phyloP scores from a whole-genome alignment of 176 grass and related monocot species.

The Oryza brachyantha region DNA sequence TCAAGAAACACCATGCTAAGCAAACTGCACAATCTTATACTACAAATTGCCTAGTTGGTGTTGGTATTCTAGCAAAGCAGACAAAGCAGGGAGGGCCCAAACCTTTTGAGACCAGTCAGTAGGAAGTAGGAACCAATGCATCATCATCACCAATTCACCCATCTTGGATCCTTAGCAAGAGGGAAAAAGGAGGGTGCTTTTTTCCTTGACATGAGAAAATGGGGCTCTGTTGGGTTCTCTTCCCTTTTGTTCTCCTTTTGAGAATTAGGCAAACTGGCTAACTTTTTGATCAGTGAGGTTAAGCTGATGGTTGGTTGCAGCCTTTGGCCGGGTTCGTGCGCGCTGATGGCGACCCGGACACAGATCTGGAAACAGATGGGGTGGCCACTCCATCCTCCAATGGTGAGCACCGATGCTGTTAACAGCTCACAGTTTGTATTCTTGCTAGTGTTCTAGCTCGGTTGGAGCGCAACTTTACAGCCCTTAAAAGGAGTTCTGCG shows the following conservation, averaged over 20 bases:
- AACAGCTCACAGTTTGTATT: constrained; percentile 50
- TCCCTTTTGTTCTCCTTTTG: background rate
- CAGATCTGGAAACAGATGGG: constrained; percentile 62
- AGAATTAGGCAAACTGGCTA: background rate
- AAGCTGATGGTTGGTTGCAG: constrained; percentile 48
- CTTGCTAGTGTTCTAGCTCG: constrained; percentile 45
- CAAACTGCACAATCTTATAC: background rate
- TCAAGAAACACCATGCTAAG: background rate
- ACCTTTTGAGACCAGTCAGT: constrained; percentile 1
- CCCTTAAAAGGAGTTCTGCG: constrained; percentile 23
- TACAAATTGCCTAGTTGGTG: background rate
- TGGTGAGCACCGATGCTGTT: constrained; percentile 39
- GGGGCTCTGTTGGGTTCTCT: constrained; percentile 42
- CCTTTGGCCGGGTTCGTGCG: constrained; percentile 70
- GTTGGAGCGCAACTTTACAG: constrained; percentile 28
- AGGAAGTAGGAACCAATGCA: constrained; percentile 20
- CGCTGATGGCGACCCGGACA: constrained; percentile 55
- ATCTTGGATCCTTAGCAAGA: constrained; percentile 19
- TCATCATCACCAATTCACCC: constrained; percentile 17
- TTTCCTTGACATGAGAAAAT: constrained; percentile 33
- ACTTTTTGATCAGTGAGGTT: constrained; percentile 23
- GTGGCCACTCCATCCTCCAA: constrained; percentile 56
- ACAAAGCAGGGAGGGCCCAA: constrained; percentile 41
- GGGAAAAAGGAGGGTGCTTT: background rate
- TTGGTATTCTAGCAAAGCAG: background rate